A percentile compares a stretch with the other conserved stretches of the same genome.
These are phyloP conservation scores for Nakaseomyces delphensis DNA, from an alignment of 1,139 yeast species.

Conservation along the genomic window DNA sequence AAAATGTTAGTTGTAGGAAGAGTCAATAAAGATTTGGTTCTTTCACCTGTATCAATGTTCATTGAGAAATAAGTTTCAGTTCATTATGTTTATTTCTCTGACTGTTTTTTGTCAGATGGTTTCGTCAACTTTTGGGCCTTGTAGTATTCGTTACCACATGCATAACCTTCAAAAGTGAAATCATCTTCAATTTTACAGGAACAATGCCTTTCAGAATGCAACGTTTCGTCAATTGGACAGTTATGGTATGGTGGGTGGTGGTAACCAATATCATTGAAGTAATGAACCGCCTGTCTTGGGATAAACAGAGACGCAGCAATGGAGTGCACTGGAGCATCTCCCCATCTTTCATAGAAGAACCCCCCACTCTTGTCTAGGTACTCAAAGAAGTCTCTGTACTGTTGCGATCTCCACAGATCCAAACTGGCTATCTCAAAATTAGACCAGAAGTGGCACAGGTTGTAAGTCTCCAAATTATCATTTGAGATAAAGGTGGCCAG, in stretches of 20 bases:
- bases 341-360: slow-evolving; percentile 88
- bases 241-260: slow-evolving; percentile 52
- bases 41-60: no score
- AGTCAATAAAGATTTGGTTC: no score
- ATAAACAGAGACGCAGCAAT: slow-evolving; percentile 71
- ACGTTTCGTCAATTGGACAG: slow-evolving; percentile 52
- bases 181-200: slow-evolving; percentile 59
- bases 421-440: slow-evolving; percentile 74
- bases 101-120: slow-evolving; percentile 47
- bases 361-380: slow-evolving; percentile 73
- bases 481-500: slow-evolving; percentile 62
- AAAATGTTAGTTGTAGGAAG: no score
- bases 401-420: slow-evolving; percentile 66
- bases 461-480: slow-evolving; percentile 58
- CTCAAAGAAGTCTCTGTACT: slow-evolving; percentile 60
- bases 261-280: slow-evolving; percentile 63
- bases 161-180: slow-evolving; percentile 55
- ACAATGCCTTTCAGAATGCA: slow-evolving; percentile 47
- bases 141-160: slow-evolving; percentile 51
- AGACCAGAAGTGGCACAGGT: slow-evolving; percentile 83
- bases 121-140: slow-evolving; percentile 40
- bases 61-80: no score
- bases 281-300: slow-evolving; percentile 57
- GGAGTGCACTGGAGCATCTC: slow-evolving; percentile 87
- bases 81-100: slow-evolving; percentile 1